Percentiles rank a stretch among this genome's conserved stretches.
Evolutionary conservation across 148 eudicot genomes (phyloP).

Genomic region (Camellia lanceoleosa): DNA sequence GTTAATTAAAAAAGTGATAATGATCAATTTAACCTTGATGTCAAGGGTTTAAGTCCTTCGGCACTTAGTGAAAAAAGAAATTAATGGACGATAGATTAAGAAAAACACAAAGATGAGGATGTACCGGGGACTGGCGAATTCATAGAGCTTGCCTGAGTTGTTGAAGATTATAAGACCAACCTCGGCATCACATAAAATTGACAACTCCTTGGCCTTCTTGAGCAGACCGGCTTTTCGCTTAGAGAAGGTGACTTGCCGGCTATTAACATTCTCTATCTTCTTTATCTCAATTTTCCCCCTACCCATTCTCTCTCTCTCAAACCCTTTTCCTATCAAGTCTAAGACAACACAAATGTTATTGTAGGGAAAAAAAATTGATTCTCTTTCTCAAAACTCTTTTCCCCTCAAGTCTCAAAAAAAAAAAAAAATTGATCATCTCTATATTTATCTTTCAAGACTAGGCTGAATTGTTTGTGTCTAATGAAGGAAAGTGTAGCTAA

Average conservation of each 20-base stretch:
- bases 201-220: conserved; percentile 46
- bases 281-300: conserved; percentile 47
- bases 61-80: background rate
- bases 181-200: conserved; percentile 42
- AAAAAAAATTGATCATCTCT: no score
- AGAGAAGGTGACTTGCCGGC: conserved; percentile 49
- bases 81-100: background rate
- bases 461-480: background rate
- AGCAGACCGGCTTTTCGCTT: conserved; percentile 38
- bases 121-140: conserved; percentile 41
- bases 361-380: no score
- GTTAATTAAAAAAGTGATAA: no score
- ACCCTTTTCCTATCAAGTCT: conserved; percentile 10
- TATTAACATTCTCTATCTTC: conserved; percentile 41
- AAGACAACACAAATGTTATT: no score
- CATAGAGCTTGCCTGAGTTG: conserved; percentile 42
- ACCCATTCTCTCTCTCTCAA: no score
- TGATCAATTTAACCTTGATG: background rate
- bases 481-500: conserved; percentile 21
- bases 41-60: background rate
- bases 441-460: no score
- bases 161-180: conserved; percentile 41
- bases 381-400: background rate
- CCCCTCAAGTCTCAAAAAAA: background rate
- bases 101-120: background rate